Percentiles rank a stretch among this genome's conserved stretches.
phyloP scores from a whole-genome alignment of 2,329 filamentous ascomycete genomes.

The Arachnopeziza araneosa region DNA sequence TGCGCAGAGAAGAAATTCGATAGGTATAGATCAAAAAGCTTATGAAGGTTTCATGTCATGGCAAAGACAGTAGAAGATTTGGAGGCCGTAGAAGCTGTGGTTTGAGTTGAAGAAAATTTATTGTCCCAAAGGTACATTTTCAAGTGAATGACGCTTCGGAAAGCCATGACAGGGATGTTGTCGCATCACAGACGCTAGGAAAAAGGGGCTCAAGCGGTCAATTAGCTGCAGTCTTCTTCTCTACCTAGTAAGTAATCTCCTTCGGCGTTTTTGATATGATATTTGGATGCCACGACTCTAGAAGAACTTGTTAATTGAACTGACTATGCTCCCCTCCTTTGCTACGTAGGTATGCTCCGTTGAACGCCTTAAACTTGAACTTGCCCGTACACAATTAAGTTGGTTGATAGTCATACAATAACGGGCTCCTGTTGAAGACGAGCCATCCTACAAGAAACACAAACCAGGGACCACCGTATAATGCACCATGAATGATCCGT shows the following conservation, averaged over 20 bases:
- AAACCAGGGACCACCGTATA: conserved; percentile 6
- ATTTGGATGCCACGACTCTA: not conserved
- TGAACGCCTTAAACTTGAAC: conserved; percentile 1
- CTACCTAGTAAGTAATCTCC: too few relatives aligned
- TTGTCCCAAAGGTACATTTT: not conserved
- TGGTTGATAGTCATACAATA: conserved; percentile 24
- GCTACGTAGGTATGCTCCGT: not conserved
- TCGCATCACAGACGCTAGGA: not conserved
- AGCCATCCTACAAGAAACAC: conserved; percentile 13
- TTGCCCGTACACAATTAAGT: not conserved
- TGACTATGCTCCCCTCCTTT: not conserved
- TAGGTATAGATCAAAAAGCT: not conserved
- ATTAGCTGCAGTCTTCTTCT: too few relatives aligned
- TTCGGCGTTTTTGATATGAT: not conserved
- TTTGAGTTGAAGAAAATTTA: not conserved
- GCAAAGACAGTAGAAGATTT: not conserved
- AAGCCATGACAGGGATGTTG: not conserved
- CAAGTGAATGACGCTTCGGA: not conserved
- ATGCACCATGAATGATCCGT: conserved; percentile 2
- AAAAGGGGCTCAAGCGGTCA: not conserved
- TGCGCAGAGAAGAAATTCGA: not conserved
- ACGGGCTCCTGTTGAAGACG: conserved; percentile 23
- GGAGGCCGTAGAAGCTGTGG: not conserved
- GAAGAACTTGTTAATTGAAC: not conserved
- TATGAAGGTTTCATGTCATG: not conserved